phyloP scores from a whole-genome alignment of 768 basidiomycete species.

The Dentipellis sp. region DNA sequence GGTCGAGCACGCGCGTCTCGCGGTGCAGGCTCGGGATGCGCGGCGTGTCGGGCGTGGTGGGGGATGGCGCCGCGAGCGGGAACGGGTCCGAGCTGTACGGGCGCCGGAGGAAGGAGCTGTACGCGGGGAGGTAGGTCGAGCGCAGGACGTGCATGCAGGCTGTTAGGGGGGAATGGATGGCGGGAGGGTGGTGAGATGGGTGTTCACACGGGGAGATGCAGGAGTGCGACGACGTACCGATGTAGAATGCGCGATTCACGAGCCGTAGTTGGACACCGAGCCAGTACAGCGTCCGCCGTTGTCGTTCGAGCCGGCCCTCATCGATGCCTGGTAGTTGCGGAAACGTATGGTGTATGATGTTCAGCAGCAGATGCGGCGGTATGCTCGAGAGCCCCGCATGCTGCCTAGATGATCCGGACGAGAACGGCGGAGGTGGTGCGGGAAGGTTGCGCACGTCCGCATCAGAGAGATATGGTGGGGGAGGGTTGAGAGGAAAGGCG shows the following conservation, averaged over 20 bases:
- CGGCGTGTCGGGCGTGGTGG: constrained; percentile 14
- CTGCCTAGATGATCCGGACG: neutral
- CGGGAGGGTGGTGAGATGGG: neutral
- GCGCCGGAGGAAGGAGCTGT: constrained; percentile 47
- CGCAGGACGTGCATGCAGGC: constrained; percentile 80
- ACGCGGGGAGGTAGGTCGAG: constrained; percentile 62
- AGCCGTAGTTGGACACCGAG: constrained; percentile 50
- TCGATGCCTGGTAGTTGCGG: constrained; percentile 36
- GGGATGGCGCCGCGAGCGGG: constrained; percentile 32
- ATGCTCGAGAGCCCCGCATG: constrained; percentile 25
- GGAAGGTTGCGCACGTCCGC: neutral
- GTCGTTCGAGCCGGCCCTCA: constrained; percentile 34
- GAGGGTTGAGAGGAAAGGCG: neutral
- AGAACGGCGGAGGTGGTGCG: neutral
- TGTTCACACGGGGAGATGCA: neutral
- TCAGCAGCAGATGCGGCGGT: constrained; percentile 57
- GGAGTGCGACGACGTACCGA: constrained; percentile 33
- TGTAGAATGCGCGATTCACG: constrained; percentile 58
- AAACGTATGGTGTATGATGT: constrained; percentile 60
- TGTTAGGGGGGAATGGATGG: constrained; percentile 14
- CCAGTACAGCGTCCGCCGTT: constrained; percentile 68
- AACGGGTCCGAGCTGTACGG: constrained; percentile 79
- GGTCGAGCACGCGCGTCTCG: constrained; percentile 68
- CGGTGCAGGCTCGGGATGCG: constrained; percentile 46
- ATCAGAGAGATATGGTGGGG: neutral